Conservation (phyloP, 2,329 filamentous ascomycete genomes). For the Sphaerulina populicola region DNA sequence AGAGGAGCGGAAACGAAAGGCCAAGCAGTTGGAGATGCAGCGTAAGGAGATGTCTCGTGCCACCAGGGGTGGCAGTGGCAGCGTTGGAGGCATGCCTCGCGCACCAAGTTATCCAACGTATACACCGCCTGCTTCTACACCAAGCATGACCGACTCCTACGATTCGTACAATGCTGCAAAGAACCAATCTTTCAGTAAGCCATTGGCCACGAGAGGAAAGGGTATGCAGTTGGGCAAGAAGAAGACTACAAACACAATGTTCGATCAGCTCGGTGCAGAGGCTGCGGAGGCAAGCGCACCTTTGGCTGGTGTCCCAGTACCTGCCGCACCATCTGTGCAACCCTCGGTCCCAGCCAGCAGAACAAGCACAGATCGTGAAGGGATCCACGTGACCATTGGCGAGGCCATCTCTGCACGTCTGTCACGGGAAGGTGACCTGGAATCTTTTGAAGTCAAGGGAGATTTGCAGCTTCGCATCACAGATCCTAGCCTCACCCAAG, state of each 20-base stretch:
- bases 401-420: constrained; percentile 87
- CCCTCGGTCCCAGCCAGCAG: constrained; percentile 47
- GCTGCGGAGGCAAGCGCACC: constrained; percentile 68
- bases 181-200: constrained; percentile 80
- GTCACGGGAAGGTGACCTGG: constrained; percentile 77
- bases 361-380: constrained; percentile 66
- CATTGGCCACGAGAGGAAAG: constrained; percentile 72
- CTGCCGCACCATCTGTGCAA: constrained; percentile 43
- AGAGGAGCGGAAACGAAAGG: constrained; percentile 96
- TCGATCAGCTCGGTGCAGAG: constrained; percentile 86
- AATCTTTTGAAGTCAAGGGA: constrained; percentile 80
- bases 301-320: constrained; percentile 50
- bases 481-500: constrained; percentile 79
- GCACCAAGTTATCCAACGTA: constrained; percentile 83
- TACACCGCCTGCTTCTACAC: constrained; percentile 75
- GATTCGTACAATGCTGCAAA: constrained; percentile 95
- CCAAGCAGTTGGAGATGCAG: constrained; percentile 97
- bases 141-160: constrained; percentile 70
- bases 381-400: constrained; percentile 77
- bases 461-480: constrained; percentile 86
- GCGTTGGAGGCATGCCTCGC: constrained; percentile 49
- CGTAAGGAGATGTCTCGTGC: constrained; percentile 86
- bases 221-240: constrained; percentile 99
- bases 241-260: constrained; percentile 95
- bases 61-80: constrained; percentile 44